Evolutionary conservation across 495 filamentous ascomycete genomes (phyloP), one percentile per base, ranked within the genome.

Genomic region (Aspergillus diversus): DNA sequence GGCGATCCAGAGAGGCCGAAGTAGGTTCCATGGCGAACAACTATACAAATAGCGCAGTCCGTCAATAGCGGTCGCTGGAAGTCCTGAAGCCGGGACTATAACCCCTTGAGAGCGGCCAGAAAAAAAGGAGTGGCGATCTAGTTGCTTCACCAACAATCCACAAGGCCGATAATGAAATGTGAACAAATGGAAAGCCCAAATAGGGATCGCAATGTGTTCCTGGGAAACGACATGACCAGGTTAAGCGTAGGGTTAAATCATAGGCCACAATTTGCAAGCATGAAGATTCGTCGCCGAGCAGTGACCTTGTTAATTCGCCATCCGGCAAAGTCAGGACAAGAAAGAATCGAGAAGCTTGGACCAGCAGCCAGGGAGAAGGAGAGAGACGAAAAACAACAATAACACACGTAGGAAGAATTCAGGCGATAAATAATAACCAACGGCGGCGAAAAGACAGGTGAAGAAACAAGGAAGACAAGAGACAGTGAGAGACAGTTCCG

Each of bases 191-290:
- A 63, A 63, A 70, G 67, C 71, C 71, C 69, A 66, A 56, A 58
- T 63, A 52, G 71, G 73, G 69, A 75, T 67, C 63, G 66, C 57
- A 69, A 63, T 65, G 61, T 39, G 68, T 70, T 60, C 55, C 60
- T 72, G 67, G 62, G 67, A 69, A 69, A 72, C 70, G 70, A 74
- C 71, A 74, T 75, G 71, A 69, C 73, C 70, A 66, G 63, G 62
- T 54, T 53, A 49, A 33, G 37, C 43, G 42, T 51, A 37, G 55
- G 31, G 16, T 7, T 55, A 49, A 13, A 46, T 63, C 33, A 63
- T 50, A 43, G 16, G 60, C 33, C 39, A 55, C 53, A 47, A 63
- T 51, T 57, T 53, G 53, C 53, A 57, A 31, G 59, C 61, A 64
- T 61, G 42, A 63, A 49, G 54, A 55, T 59, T 50, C 50, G 59